Evolutionary conservation across 2,329 filamentous ascomycete genomes (phyloP).

Genomic region (Phaeosphaeria sp.): DNA sequence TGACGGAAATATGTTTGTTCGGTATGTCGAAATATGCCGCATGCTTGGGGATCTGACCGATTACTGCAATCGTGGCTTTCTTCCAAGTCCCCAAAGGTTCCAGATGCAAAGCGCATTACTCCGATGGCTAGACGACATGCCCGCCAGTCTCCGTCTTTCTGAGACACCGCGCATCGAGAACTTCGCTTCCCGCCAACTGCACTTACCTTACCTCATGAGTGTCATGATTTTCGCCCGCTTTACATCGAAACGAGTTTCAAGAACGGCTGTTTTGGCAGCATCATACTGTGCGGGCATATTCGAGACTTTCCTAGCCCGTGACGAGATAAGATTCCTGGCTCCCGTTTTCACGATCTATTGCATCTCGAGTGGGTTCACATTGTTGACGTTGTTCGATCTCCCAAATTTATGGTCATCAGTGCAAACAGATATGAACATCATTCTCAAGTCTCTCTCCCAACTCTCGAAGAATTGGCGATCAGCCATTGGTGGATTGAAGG

Average conservation of each 20-base stretch:
- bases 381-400: not conserved
- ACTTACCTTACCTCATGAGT: not conserved
- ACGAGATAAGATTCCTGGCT: not conserved
- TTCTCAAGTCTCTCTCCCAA: not conserved
- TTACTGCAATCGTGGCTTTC: not conserved
- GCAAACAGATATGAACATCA: not conserved
- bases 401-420: not conserved
- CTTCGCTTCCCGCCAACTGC: not conserved
- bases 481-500: not conserved
- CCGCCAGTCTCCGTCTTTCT: not conserved
- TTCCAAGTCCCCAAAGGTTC: not conserved
- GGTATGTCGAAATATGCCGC: not conserved
- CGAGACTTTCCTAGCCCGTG: not conserved
- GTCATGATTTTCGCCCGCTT: not conserved
- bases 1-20: not conserved
- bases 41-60: not conserved
- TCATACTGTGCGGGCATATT: not conserved
- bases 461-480: not conserved
- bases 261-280: not conserved
- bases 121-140: not conserved
- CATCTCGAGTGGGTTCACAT: not conserved
- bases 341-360: not conserved
- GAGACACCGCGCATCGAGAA: not conserved
- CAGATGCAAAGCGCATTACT: not conserved
- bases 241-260: not conserved